Base-by-base conservation (phyloP, 139 green algal genomes). In the Chlorella sp. region DNA sequence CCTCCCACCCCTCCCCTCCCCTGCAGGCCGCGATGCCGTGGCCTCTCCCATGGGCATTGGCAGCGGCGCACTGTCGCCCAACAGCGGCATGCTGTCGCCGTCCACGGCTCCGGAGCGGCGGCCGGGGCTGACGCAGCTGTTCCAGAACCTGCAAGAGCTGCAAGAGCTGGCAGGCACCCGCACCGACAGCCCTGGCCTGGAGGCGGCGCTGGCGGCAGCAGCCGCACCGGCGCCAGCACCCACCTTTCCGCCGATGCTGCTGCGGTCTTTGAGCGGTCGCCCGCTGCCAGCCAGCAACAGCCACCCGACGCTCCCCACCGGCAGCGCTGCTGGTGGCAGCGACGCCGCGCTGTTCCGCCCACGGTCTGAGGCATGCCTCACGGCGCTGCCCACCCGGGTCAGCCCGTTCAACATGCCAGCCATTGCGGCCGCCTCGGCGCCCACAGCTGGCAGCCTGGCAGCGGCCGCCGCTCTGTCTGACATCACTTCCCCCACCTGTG, bases 101-200 rank as follows among this genome's bases (percentile, higher is more conserved):
- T 34, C 83, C 26, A 79, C 42, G 1, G 11, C 42, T 53, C 66
- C 71, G 11, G 87, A 93, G 60, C 90, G 89, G 87, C 87, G 82
- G 26, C 42, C 83, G 40, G 60, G 87, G 11, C 71, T 93, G 69
- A 42, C 37, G 32, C 86, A 91, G 69, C 83, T 93, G 87, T 91
- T 89, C 75, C 82, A 90, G 21, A 91, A 93, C 86, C 81, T 93
- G 81, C 81, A 86, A 30, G 90, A 93, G 34, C 81, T 93, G 81
- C 81, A 86, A 30, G 90, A 93, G 34, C 60, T 91, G 34, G 86
- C 37, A 3, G 60, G 42, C 40, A 53, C 7, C 28, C 82, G 83
- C n/a, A 64, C 61, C 2, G 83, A 87, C 22, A 39, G 19, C 16
- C 64, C 83, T 34, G 37, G 61, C 5, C 83, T 79, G 39, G 64